These are phyloP conservation scores for Penicillium thymicola DNA, from an alignment of 2,329 filamentous ascomycete genomes.

Conservation along the genomic window DNA sequence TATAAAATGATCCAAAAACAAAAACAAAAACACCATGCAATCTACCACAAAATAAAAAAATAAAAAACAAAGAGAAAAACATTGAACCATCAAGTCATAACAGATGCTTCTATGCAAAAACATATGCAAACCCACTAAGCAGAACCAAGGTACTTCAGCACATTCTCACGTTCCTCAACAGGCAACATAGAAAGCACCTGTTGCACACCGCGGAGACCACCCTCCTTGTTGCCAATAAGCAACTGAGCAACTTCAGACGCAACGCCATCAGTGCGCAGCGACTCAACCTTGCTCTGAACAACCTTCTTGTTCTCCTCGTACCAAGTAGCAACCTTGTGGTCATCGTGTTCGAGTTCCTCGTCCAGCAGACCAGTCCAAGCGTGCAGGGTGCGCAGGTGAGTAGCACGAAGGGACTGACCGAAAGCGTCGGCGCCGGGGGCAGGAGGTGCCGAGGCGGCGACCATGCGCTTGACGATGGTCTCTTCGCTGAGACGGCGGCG, in stretches of 20 bases:
- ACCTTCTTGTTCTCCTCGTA: constrained; percentile 90
- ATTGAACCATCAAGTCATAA: constrained; percentile 20
- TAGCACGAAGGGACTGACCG: constrained; percentile 55
- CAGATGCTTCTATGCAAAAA: not conserved
- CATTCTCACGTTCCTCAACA: constrained; percentile 79
- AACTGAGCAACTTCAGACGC: constrained; percentile 67
- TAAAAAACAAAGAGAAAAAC: constrained; percentile 6
- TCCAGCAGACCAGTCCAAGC: constrained; percentile 72
- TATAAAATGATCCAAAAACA: not conserved
- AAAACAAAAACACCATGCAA: constrained; percentile 12
- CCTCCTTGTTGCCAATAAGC: constrained; percentile 63
- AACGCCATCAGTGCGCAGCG: constrained; percentile 72
- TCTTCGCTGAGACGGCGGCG: constrained; percentile 96
- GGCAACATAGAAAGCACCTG: constrained; percentile 83
- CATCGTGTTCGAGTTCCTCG: constrained; percentile 71
- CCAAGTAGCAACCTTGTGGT: constrained; percentile 84
- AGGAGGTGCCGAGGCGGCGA: constrained; percentile 42
- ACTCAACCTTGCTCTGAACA: constrained; percentile 79
- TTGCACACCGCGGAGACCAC: constrained; percentile 78
- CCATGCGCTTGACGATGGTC: constrained; percentile 90
- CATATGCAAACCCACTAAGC: constrained; percentile 4
- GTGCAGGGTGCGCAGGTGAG: constrained; percentile 71
- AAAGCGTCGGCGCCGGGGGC: constrained; percentile 34
- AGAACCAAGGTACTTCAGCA: constrained; percentile 57
- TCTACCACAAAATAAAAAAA: constrained; percentile 5